These are phyloP conservation scores for Wallemia hederae DNA, from an alignment of 1,284 basidiomycete genomes.

Conservation along the genomic window DNA sequence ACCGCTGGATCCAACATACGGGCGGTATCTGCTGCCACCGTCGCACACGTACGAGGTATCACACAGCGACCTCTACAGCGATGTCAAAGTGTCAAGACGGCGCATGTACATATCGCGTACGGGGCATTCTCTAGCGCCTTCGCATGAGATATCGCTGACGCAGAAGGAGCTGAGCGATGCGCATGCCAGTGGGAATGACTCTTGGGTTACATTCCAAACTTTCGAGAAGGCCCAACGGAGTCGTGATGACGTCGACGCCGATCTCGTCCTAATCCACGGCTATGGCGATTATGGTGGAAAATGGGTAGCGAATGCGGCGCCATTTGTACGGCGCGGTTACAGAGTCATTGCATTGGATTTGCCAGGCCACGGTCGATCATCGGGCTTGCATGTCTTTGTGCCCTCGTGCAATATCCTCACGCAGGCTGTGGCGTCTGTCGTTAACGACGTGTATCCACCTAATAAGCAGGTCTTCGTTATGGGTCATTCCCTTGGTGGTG, in stretches of 20 bases:
- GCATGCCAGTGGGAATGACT: not conserved
- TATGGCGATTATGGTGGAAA: not conserved
- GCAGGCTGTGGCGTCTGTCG: not conserved
- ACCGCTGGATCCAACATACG: not conserved
- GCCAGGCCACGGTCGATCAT: not conserved
- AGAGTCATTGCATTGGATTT: not conserved
- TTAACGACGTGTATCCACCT: not conserved
- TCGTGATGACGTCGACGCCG: not conserved
- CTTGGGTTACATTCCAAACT: not conserved
- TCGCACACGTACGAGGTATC: not conserved
- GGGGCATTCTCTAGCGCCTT: not conserved
- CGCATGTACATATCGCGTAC: not conserved
- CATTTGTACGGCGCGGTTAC: not conserved
- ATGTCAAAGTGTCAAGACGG: not conserved
- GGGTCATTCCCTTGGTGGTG: not conserved
- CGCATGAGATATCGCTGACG: not conserved
- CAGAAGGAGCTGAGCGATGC: not conserved
- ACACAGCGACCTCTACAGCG: not conserved
- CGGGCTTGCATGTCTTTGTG: not conserved
- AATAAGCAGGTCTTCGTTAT: not conserved
- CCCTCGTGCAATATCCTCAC: not conserved
- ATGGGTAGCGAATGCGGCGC: not conserved
- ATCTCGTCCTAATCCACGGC: not conserved
- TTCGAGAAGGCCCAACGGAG: not conserved
- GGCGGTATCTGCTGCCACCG: not conserved